Base-by-base conservation (phyloP, 2,329 filamentous ascomycete species). In the Pseudogymnoascus sp. region DNA sequence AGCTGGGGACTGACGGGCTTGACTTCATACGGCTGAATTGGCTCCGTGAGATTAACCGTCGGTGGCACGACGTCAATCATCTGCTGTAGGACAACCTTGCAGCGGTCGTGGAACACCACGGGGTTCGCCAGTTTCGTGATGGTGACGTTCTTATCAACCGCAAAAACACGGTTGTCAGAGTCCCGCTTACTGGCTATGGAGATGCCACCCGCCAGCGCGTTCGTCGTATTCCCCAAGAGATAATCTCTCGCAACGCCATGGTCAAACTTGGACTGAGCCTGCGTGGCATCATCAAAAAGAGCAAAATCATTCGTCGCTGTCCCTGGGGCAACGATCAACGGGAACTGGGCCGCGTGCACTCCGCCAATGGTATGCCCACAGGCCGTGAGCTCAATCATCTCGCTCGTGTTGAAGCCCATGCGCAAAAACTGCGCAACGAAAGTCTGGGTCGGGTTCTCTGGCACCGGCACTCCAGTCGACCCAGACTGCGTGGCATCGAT, bases 321-420 rank as follows among this genome's bases (percentile, higher is more conserved):
- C 4, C 78, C 78, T 2, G 73, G 65, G 1, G 79, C 75, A 1
- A 84, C 79, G 44, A 87, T 79, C 7, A 79, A 74, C 0, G 82
- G 80, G 65, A 84, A 84, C 66, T 84, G 77, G 9, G 70, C 69
- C 26, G 76, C 75, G 72, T 87, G 84, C 7, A 87, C 84, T 15
- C 83, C 82, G 21, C 85, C 85, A 21, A 88, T 71, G 0, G 82
- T 82, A 70, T 88, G 85, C 2, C 85, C 85, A 69, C 85, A 88
- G 9, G 83, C 84, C 1, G 79, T 80, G 23, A 84, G 75, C 68
- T 83, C 79, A 44, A 87, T 85, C 83, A 86, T 87, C 67, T 87
- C 82, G 15, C 76, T 71, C 10, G 71, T 71, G 60, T 72, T 79
- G 72, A 86, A 86, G 5, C 84, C 84, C 77, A 85, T 82, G 60